Conservation (phyloP, 495 filamentous ascomycete genomes). For the Neurospora sp. region DNA sequence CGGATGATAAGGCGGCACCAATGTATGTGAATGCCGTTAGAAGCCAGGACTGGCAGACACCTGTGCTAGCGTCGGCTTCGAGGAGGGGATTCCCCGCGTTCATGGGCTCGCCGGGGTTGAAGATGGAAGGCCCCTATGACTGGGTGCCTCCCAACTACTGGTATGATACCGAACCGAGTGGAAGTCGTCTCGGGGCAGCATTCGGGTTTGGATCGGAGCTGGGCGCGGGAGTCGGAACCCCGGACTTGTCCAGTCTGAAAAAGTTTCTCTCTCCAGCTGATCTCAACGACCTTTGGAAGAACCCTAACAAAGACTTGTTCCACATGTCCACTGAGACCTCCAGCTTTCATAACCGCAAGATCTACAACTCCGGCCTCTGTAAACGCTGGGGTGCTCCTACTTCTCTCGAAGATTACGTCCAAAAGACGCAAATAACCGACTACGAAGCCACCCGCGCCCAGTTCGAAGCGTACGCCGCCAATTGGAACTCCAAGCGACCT, state of each 20-base stretch:
- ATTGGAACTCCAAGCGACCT: constrained; percentile 40
- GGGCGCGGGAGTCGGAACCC: constrained; percentile 52
- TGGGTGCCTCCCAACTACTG: constrained; percentile 59
- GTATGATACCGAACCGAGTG: constrained; percentile 34
- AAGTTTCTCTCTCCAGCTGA: constrained; percentile 44
- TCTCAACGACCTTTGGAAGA: constrained; percentile 44
- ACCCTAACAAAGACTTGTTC: constrained; percentile 41
- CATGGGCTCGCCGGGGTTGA: constrained; percentile 49
- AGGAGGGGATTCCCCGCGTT: constrained; percentile 41
- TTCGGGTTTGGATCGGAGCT: constrained; percentile 56
- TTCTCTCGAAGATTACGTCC: constrained; percentile 42
- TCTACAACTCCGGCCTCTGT: constrained; percentile 47
- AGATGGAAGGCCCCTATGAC: constrained; percentile 60
- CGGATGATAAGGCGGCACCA: constrained; percentile 42
- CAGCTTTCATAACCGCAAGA: constrained; percentile 41
- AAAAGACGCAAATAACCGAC: constrained; percentile 44
- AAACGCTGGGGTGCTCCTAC: constrained; percentile 42
- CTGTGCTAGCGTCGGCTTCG: constrained; percentile 48
- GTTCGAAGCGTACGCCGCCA: constrained; percentile 46
- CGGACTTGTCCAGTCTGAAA: constrained; percentile 42
- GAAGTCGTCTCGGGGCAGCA: constrained; percentile 39
- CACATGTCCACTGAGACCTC: constrained; percentile 50
- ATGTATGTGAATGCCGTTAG: constrained; percentile 41
- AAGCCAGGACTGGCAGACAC: constrained; percentile 44
- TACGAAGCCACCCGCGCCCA: constrained; percentile 53